Base-by-base conservation (phyloP, 2,329 filamentous ascomycete genomes). In the Neofusicoccum kwambonambiense region DNA sequence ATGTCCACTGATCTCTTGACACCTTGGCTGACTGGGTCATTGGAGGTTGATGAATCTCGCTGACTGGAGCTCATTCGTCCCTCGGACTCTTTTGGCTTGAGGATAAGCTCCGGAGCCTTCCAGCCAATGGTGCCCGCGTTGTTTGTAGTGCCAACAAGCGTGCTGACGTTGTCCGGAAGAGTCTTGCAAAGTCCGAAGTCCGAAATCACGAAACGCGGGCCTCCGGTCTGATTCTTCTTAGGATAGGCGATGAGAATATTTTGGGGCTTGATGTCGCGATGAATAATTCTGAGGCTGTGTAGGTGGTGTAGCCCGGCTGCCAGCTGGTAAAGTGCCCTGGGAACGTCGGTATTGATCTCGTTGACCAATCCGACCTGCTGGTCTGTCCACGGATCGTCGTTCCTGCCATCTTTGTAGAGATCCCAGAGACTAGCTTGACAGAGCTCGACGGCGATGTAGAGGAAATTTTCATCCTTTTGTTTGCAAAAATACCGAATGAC, bases 121-220 rank as follows among this genome's bases (percentile, higher is more conserved):
- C 95, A 99, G 6, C 95, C 95, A 49, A 92, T 92, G 0, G 95
- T 99, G 37, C 95, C 95, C 1, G 94, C 94, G 73, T 97, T 92
- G 12, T 93, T 93, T 0, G 94, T 98, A 3, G 94, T 97, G 8
- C 95, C 93, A 45, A 94, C 90, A 74, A 98, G 93, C 0, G 94
- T 98, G 64, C 93, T 97, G 74, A 97, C 93, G 6, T 93, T 93
- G 63, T 92, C 92, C 68, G 97, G 95, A 15, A 99, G 82, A 73
- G 97, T 98, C 83, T 98, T 99, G 77, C 95, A 98, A 0, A 99
- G 86, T 5, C 95, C 95, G 78, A 99, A 99, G 76, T 99, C 95
- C 0, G 95, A 98, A 41, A 99, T 97, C 4, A 99, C 86, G 42
- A 99, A 84, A n/a, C 94, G 89, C 27, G 93, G 89, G 41, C 84